Percentiles rank a stretch among this genome's conserved stretches.
phyloP scores from a whole-genome alignment of 495 filamentous ascomycete genomes.

The Daldinia grandis region DNA sequence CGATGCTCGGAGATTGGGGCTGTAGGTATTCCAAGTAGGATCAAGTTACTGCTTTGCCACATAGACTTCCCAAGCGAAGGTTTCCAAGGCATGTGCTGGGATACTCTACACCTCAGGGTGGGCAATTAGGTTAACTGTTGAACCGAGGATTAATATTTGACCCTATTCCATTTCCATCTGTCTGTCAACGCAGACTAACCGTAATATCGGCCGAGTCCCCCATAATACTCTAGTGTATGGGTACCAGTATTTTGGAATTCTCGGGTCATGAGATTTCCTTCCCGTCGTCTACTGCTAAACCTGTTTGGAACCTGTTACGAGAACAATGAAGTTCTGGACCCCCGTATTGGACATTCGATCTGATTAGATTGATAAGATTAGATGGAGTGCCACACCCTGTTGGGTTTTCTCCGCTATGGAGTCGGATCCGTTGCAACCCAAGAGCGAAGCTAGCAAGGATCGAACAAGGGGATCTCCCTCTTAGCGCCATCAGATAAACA shows the following conservation, averaged over 20 bases:
- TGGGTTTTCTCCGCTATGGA: constrained; percentile 27
- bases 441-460: constrained; percentile 10
- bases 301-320: constrained; percentile 23
- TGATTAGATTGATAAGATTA: constrained; percentile 50
- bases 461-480: constrained; percentile 2
- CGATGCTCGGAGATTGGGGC: constrained; percentile 40
- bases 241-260: neutral
- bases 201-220: neutral
- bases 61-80: constrained; percentile 4
- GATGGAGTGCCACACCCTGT: constrained; percentile 32
- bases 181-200: neutral
- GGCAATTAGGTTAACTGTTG: constrained; percentile 1
- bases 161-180: constrained; percentile 1
- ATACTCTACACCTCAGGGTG: neutral
- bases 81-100: constrained; percentile 16
- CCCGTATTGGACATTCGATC: constrained; percentile 33
- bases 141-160: neutral
- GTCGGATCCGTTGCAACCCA: constrained; percentile 14
- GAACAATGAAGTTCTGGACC: constrained; percentile 28
- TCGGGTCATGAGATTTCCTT: constrained; percentile 7
- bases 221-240: neutral
- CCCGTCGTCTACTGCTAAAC: neutral
- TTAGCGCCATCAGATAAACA: constrained; percentile 44
- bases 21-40: constrained; percentile 11
- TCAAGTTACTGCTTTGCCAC: constrained; percentile 1